phyloP scores from a whole-genome alignment of 2,329 filamentous ascomycete species.

The Botryosphaeria dothidea region DNA sequence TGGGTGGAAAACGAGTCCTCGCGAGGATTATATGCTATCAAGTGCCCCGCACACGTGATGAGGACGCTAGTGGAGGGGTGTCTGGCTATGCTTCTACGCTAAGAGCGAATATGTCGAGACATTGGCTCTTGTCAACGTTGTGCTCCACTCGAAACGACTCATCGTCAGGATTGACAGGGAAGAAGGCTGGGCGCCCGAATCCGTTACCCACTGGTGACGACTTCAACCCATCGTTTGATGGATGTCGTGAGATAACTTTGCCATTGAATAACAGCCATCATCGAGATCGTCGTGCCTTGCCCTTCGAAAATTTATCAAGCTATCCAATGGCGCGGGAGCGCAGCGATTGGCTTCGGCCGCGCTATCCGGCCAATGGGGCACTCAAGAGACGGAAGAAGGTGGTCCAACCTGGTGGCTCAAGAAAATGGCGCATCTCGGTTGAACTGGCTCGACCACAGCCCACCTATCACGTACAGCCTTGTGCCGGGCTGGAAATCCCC shows the following conservation, averaged over 20 bases:
- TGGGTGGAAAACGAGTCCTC: background rate
- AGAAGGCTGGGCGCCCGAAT: background rate
- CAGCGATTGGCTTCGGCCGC: background rate
- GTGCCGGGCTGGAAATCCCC: no score
- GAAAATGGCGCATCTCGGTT: slow-evolving; percentile 11
- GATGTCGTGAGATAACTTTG: no score
- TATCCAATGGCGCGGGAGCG: background rate
- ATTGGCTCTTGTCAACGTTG: background rate
- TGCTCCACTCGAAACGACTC: slow-evolving; percentile 8
- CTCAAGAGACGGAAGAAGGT: background rate
- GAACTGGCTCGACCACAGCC: background rate
- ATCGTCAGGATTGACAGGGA: background rate
- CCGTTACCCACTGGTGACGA: slow-evolving; percentile 1
- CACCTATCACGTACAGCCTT: background rate
- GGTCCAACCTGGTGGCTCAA: background rate
- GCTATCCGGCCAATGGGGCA: background rate
- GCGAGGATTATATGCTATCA: background rate
- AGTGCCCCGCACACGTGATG: slow-evolving; percentile 20
- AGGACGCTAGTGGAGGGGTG: slow-evolving; percentile 10
- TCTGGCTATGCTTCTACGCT: background rate
- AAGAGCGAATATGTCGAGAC: background rate
- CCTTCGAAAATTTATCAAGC: no score
- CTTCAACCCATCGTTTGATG: background rate
- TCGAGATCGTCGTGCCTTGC: background rate
- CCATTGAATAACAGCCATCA: background rate